A percentile compares a stretch with the other conserved stretches of the same genome.
phyloP scores from a whole-genome alignment of 2,329 filamentous ascomycete species.

The Botryotinia calthae region DNA sequence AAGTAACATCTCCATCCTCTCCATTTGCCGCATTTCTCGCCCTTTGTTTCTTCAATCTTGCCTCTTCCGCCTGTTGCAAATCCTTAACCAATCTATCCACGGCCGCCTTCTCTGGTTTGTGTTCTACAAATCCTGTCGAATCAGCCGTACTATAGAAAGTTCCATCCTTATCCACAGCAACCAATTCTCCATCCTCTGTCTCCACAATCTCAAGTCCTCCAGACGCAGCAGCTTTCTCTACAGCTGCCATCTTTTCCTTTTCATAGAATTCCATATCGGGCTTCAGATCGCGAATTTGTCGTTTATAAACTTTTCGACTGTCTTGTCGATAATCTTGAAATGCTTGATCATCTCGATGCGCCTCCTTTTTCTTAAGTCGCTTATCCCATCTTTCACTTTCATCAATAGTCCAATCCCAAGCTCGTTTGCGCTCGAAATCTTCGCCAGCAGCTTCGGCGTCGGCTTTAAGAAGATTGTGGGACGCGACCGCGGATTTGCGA shows the following conservation, averaged over 20 bases:
- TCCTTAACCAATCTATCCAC: constrained; percentile 86
- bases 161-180: constrained; percentile 88
- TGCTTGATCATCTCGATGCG: constrained; percentile 77
- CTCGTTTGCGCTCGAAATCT: constrained; percentile 95
- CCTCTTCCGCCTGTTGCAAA: constrained; percentile 83
- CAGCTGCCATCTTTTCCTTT: constrained; percentile 76
- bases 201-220: constrained; percentile 92
- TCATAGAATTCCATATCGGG: constrained; percentile 84
- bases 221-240: constrained; percentile 78
- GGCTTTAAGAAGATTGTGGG: constrained; percentile 89
- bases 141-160: constrained; percentile 89
- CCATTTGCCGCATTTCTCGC: constrained; percentile 75
- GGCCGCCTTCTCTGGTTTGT: constrained; percentile 81
- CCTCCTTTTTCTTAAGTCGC: constrained; percentile 80
- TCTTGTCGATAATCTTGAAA: constrained; percentile 89
- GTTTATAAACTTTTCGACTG: constrained; percentile 89
- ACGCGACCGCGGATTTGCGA: constrained; percentile 81
- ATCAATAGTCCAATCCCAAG: constrained; percentile 98
- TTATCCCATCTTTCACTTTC: constrained; percentile 94
- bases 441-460: constrained; percentile 81
- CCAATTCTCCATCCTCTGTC: constrained; percentile 89
- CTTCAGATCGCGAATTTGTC: constrained; percentile 74
- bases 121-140: constrained; percentile 75
- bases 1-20: constrained; percentile 89
- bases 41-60: constrained; percentile 78